Evolutionary conservation across 1,139 yeast species (phyloP), one percentile per base, ranked within the genome.

Genomic region (Kodamaea suecica): DNA sequence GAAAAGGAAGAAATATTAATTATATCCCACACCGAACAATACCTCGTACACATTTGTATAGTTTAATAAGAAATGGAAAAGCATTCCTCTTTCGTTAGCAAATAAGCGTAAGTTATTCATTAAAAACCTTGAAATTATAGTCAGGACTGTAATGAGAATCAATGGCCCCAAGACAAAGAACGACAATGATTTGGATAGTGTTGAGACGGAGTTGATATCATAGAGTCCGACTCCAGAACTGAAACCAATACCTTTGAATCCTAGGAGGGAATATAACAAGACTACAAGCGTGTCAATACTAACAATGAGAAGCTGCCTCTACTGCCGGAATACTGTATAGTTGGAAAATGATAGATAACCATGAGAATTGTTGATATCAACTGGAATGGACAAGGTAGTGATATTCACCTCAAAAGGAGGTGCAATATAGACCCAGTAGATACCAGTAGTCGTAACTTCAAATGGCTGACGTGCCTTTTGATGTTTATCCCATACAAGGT

Each of bases 351-450:
- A 38, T 41, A 63, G 53, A 37, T 55, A 53, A 4, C 72, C 72
- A 34, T 57, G 51, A 2, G 59, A 49, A 38, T 54, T 59, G 17
- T 42, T 44, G 40, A 48, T 48, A 9, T 37, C 38, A 8, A 64
- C 47, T 1, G 61, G 54, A 7, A 59, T 38, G 5, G 33, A 31
- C 20, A 55, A 33, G 4, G 33, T 26, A 5, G 36, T 14, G 4
- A 53, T 29, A 1, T 31, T 35, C 8, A 7, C 17, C 10, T 43
- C 51, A 1, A 34, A 15, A 7, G 59, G 55, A 4, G 58, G 56
- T 3, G 63, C 65, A 31, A 57, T 45, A 39, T 62, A 64, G 13
- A 59, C 59, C 49, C 70, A 65, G 40, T 64, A 65, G 14, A 53
- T 39, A 1, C 71, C 71, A 1, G 62, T 46, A 16, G 51, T 43